Percentiles rank a stretch among this genome's conserved stretches.
These are phyloP conservation scores for Bacidia rubella DNA, from an alignment of 495 filamentous ascomycete genomes.

Conservation along the genomic window DNA sequence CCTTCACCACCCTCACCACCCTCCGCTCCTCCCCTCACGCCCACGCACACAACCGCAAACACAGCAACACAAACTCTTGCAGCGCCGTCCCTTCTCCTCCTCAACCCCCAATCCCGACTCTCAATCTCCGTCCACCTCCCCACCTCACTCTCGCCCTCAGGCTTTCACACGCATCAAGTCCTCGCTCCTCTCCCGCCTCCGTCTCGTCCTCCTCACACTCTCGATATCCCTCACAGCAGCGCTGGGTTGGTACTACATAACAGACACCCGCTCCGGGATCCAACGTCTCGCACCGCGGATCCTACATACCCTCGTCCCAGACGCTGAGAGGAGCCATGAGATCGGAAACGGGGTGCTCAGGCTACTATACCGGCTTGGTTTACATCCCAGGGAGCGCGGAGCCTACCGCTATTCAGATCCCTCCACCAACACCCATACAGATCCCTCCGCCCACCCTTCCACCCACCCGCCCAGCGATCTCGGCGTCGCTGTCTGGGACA, in stretches of 20 bases:
- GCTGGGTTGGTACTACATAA: slow-evolving; percentile 61
- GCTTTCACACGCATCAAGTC: too few relatives aligned
- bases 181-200: neutral
- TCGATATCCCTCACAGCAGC: slow-evolving; percentile 36
- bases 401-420: slow-evolving; percentile 1
- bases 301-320: slow-evolving; percentile 56
- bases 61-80: too few relatives aligned
- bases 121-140: too few relatives aligned
- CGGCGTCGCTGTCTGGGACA: slow-evolving; percentile 84
- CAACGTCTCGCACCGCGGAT: slow-evolving; percentile 63
- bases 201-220: slow-evolving; percentile 33
- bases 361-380: slow-evolving; percentile 37
- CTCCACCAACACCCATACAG: neutral
- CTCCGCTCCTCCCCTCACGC: slow-evolving; percentile 30
- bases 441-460: neutral
- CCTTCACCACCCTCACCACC: neutral
- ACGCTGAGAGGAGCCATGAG: slow-evolving; percentile 88
- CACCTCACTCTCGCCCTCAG: too few relatives aligned
- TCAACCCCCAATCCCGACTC: too few relatives aligned
- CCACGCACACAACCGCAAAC: too few relatives aligned
- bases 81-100: too few relatives aligned
- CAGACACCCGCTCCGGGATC: slow-evolving; percentile 77
- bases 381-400: slow-evolving; percentile 63
- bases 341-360: slow-evolving; percentile 51
- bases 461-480: too few relatives aligned